phyloP scores from a whole-genome alignment of 495 filamentous ascomycete genomes.

The Penicillium verhagenii region DNA sequence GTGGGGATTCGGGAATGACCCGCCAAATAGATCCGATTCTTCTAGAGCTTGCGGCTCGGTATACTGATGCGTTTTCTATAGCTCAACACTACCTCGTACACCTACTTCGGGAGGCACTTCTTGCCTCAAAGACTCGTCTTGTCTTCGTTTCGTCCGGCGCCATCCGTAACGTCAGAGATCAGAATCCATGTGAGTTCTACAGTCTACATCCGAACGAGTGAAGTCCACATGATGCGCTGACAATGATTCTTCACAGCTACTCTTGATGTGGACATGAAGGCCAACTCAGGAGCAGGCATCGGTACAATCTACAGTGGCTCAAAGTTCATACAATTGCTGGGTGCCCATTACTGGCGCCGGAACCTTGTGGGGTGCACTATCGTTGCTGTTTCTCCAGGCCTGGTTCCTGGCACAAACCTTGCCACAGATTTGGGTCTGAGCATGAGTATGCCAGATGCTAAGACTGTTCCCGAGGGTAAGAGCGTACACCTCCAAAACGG shows the following conservation, averaged over 20 bases:
- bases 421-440: slow-evolving; percentile 19
- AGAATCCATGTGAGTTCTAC: slow-evolving; percentile 21
- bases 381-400: slow-evolving; percentile 29
- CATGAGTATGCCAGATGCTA: slow-evolving; percentile 34
- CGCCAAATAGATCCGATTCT: not conserved
- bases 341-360: slow-evolving; percentile 31
- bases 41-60: not conserved
- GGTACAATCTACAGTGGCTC: slow-evolving; percentile 26
- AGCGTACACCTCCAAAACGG: not conserved
- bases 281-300: slow-evolving; percentile 23
- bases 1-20: not conserved
- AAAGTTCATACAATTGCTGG: slow-evolving; percentile 27
- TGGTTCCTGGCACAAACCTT: slow-evolving; percentile 30
- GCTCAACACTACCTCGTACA: slow-evolving; percentile 32
- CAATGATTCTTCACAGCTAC: slow-evolving; percentile 15
- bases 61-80: not conserved
- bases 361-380: slow-evolving; percentile 22
- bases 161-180: slow-evolving; percentile 23
- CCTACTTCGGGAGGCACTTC: slow-evolving; percentile 21
- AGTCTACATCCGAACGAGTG: not conserved
- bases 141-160: slow-evolving; percentile 31
- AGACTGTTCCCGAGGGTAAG: slow-evolving; percentile 31
- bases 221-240: not conserved
- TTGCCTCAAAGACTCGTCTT: slow-evolving; percentile 24
- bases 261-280: slow-evolving; percentile 29